Conservation (phyloP, 148 eudicot species). For the Cornus controversa region DNA sequence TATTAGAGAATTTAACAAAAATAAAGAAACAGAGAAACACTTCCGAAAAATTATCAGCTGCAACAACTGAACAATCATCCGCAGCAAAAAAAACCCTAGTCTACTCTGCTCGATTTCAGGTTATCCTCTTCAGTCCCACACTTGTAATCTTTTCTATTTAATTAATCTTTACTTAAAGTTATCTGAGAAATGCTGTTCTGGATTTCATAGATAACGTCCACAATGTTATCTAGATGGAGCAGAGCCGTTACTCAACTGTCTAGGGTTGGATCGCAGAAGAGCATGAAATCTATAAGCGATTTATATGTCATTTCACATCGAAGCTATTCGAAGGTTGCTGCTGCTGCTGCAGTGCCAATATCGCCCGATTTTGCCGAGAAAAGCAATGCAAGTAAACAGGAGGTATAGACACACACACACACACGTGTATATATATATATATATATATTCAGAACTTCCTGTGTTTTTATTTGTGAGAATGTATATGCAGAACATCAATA, state of each 20-base stretch:
- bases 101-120: not conserved
- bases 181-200: not conserved
- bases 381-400: constrained; percentile 14
- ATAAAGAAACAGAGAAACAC: no score
- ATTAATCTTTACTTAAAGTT: not conserved
- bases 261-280: constrained; percentile 33
- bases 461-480: constrained; percentile 14
- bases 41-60: not conserved
- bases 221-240: constrained; percentile 62
- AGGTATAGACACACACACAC: constrained; percentile 23
- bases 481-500: not conserved
- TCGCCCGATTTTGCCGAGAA: constrained; percentile 29
- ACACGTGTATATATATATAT: no score
- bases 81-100: not conserved
- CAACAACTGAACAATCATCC: not conserved
- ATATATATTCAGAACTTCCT: not conserved
- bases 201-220: constrained; percentile 1
- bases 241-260: constrained; percentile 35
- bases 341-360: constrained; percentile 27
- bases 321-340: constrained; percentile 44
- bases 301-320: constrained; percentile 24
- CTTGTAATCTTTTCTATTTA: not conserved
- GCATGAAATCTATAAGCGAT: constrained; percentile 20
- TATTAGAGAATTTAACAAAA: not conserved
- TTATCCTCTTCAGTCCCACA: not conserved